Evolutionary conservation across 129 eudicot species (phyloP), one percentile per base, ranked within the genome.

Genomic region (Sambucus nigra): DNA sequence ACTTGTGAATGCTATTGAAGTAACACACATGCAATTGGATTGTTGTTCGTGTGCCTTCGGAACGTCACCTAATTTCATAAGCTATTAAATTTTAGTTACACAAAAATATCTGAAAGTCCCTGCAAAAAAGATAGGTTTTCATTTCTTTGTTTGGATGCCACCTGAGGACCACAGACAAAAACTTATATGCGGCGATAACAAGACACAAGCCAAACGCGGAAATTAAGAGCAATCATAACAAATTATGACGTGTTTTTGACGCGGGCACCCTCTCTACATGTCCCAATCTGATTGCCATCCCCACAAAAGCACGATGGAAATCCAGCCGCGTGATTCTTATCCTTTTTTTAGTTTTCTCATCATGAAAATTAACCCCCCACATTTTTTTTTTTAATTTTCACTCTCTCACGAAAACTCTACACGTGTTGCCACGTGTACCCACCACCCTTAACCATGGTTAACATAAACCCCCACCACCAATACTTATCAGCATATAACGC

Each of bases 341-440:
- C 1, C 42, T 7, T 35, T 35, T 35, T 7, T 15, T 15, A 12
- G 13, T 35, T 5, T 65, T 39, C 4, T 5, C 27, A 25, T 23
- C 57, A n/a, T n/a, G 5, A 9, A 40, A 18, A 18, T 23, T 15
- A 18, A 13, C 6, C 38, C 19, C 38, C 24, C n/a, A 20, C 27
- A 55, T 4, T 47, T 41, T 31, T 24, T n/a, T 2, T 17, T 10
- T 0, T 54, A 27, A 7, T 0, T 54, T 54, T 16, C 59, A 13
- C 47, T 24, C 41, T 42, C 59, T 4, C 59, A 39, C 71, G 4
- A 25, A 27, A 59, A 39, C 67, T 69, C 49, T 48, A 65, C 81
- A 66, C 81, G 81, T 69, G 69, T 75, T 50, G 55, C 61, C 66
- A 64, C 72, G 72, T 57, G 45, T 59, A 25, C 39, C 17, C 51